Evolutionary conservation across 2,329 filamentous ascomycete species (phyloP), one percentile per base, ranked within the genome.

Genomic region (Aspergillaceae sp.): DNA sequence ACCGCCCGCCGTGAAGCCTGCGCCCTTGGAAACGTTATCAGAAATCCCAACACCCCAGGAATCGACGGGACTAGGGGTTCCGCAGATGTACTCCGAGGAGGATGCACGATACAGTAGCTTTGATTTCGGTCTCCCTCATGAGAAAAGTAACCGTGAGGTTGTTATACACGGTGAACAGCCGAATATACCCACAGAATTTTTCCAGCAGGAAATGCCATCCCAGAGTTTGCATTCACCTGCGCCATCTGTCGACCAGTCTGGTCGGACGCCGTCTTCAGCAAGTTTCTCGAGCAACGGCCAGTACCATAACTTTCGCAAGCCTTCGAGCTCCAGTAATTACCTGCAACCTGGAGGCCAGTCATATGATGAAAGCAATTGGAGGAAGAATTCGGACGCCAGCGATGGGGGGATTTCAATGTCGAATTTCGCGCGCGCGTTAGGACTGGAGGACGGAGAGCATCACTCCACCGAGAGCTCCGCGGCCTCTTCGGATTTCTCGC

Each of bases 401-500:
- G 60, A 65, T 19, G 55, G 59, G 37, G 59, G 55, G 8, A 50
- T 61, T 5, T 69, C 67, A 0, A 57, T 67, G 8, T 68, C 67
- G 4, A 67, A 63, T 40, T 69, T 69, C 40, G 65, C 65, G 4
- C 63, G 63, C 7, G 63, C 61, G 2, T 50, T 70, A 7, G 67
- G 66, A 28, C 51, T 70, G 1, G 74, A 77, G 32, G 84, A 84
- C 54, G 77, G 80, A 26, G 41, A 19, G 0, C 83, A 84, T 55
- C 82, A 86, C 55, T 28, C 19, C 9, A 38, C 79, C 0, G 79
- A 80, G 1, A 76, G 78, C 49, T 87, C 83, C 2, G 75, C 77
- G 28, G 82, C 81, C 0, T 87, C 84, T 0, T 80, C 77, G 11
- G 74, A 75, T 40, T 86, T 83, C 2, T 76, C 73, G 1, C 76